Evolutionary conservation across 768 basidiomycete genomes (phyloP).

Genomic region (Mycena filopes): DNA sequence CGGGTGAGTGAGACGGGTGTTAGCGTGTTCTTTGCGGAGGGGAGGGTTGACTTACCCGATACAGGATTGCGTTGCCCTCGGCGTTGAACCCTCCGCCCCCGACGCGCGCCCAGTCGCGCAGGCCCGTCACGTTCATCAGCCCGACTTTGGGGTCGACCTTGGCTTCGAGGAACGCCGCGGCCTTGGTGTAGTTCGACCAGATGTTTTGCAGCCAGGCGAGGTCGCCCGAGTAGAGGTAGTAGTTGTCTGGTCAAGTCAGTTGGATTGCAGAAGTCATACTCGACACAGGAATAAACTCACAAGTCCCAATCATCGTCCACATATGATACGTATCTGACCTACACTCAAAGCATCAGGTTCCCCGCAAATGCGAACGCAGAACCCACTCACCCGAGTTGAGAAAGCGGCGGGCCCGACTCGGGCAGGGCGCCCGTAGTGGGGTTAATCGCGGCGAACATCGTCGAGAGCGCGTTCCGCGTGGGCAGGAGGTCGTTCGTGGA

Average conservation of each 20-base stretch:
- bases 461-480: conserved; percentile 64
- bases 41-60: conserved; percentile 46
- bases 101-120: conserved; percentile 66
- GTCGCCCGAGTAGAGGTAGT: conserved; percentile 66
- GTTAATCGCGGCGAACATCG: conserved; percentile 66
- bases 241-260: conserved; percentile 54
- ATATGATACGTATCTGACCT: conserved; percentile 60
- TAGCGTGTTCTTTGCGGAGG: too few species aligned
- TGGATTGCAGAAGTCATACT: not conserved
- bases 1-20: conserved; percentile 7
- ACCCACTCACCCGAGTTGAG: conserved; percentile 55
- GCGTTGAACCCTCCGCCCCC: conserved; percentile 67
- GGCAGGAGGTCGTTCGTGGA: conserved; percentile 68
- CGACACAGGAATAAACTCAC: conserved; percentile 39
- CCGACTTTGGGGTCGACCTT: conserved; percentile 59
- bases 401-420: conserved; percentile 62
- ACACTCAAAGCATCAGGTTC: too few species aligned
- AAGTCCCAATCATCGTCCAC: conserved; percentile 71
- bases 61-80: conserved; percentile 66
- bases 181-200: conserved; percentile 68
- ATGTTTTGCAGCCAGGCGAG: conserved; percentile 57
- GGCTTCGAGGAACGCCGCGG: conserved; percentile 63
- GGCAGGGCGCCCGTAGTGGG: conserved; percentile 64
- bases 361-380: too few species aligned
- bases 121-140: conserved; percentile 65